Percentiles rank a stretch among this genome's conserved stretches.
Conservation (phyloP, 2,329 filamentous ascomycete species). For the Xylaria sp. region DNA sequence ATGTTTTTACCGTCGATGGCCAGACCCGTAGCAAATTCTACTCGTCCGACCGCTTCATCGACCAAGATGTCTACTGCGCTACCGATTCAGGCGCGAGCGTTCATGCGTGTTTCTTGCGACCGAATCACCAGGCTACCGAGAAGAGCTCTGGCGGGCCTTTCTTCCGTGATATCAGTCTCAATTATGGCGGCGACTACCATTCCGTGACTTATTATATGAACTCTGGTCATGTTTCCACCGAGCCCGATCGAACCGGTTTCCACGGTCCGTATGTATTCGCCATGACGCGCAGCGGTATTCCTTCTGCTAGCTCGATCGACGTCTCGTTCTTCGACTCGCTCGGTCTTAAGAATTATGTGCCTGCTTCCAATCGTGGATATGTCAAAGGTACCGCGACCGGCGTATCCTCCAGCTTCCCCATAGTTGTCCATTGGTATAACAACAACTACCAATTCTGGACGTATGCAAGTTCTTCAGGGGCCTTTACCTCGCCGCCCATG, state of each 20-base stretch:
- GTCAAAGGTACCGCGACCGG: conserved; percentile 51
- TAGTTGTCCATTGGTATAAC: conserved; percentile 56
- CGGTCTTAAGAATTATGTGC: conserved; percentile 48
- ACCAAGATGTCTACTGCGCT: conserved; percentile 52
- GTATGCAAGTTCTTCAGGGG: conserved; percentile 42
- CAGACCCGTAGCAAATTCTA: conserved; percentile 59
- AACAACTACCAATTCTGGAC: conserved; percentile 52
- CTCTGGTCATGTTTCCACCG: conserved; percentile 51
- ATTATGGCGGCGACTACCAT: conserved; percentile 46
- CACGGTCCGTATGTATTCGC: conserved; percentile 54
- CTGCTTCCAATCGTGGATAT: conserved; percentile 43
- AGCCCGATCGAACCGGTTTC: conserved; percentile 51
- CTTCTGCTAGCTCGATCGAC: too few relatives aligned
- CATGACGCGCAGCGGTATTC: too few relatives aligned
- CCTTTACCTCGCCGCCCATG: conserved; percentile 53
- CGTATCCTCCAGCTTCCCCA: conserved; percentile 41
- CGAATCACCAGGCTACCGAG: conserved; percentile 46
- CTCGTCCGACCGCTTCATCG: conserved; percentile 55
- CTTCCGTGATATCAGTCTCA: conserved; percentile 50
- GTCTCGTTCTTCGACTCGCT: conserved; percentile 51
- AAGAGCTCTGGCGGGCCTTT: conserved; percentile 55
- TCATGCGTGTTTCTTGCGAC: conserved; percentile 31
- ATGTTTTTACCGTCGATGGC: conserved; percentile 45
- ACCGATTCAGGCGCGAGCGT: conserved; percentile 27
- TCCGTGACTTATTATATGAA: conserved; percentile 58